These are phyloP conservation scores for Lasiosphaeris hirsuta DNA, from an alignment of 495 filamentous ascomycete species.

Conservation along the genomic window DNA sequence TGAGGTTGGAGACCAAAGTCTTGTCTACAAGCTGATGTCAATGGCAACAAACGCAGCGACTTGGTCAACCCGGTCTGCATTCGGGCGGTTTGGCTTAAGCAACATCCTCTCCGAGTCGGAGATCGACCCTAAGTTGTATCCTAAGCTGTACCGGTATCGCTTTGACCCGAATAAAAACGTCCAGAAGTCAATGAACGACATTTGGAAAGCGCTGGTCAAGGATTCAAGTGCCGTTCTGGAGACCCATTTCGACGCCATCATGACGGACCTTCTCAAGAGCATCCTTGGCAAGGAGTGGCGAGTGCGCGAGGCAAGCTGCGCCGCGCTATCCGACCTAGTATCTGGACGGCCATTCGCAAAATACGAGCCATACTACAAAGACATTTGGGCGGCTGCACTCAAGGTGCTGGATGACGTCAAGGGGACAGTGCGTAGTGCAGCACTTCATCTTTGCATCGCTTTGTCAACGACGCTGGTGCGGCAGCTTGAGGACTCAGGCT, in stretches of 20 bases:
- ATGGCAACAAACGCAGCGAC: slow-evolving; percentile 90
- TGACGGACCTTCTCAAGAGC: slow-evolving; percentile 77
- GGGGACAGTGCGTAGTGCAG: slow-evolving; percentile 76
- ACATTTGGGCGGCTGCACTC: slow-evolving; percentile 79
- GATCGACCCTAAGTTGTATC: slow-evolving; percentile 88
- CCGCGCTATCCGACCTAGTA: slow-evolving; percentile 81
- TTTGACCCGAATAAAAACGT: slow-evolving; percentile 95
- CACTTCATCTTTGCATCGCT: slow-evolving; percentile 73
- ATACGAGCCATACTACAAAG: slow-evolving; percentile 77
- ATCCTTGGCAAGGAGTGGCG: slow-evolving; percentile 91
- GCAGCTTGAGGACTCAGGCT: slow-evolving; percentile 75
- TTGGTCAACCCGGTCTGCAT: slow-evolving; percentile 92
- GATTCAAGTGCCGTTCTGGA: slow-evolving; percentile 71
- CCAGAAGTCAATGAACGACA: slow-evolving; percentile 91
- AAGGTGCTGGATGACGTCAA: slow-evolving; percentile 94
- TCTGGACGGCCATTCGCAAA: slow-evolving; percentile 69
- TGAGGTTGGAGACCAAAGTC: slow-evolving; percentile 88
- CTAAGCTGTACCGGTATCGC: slow-evolving; percentile 88
- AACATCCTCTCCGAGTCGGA: slow-evolving; percentile 86
- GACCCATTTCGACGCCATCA: slow-evolving; percentile 76
- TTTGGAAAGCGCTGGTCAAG: slow-evolving; percentile 90
- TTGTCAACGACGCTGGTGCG: slow-evolving; percentile 80
- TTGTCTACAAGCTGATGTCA: slow-evolving; percentile 97
- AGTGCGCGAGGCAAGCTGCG: slow-evolving; percentile 84
- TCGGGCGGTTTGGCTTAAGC: slow-evolving; percentile 89